These are phyloP conservation scores for Cytospora chrysosperma DNA, from an alignment of 2,329 filamentous ascomycete genomes.

Conservation along the genomic window DNA sequence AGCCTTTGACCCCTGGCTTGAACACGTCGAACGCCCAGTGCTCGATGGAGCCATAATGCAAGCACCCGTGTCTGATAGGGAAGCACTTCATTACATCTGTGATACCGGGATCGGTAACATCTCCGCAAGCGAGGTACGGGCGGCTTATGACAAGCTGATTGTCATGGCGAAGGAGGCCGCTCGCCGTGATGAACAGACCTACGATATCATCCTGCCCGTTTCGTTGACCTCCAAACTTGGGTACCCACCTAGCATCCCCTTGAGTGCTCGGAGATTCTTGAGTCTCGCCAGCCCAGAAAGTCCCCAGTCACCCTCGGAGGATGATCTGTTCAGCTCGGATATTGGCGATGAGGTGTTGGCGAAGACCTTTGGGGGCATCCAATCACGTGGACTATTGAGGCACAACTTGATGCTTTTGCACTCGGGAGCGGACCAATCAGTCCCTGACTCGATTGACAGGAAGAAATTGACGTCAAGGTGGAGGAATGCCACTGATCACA, in stretches of 20 bases:
- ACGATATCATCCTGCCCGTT: conserved; percentile 36
- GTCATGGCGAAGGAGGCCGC: conserved; percentile 35
- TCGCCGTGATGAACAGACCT: conserved; percentile 25
- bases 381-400: conserved; percentile 36
- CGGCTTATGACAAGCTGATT: conserved; percentile 40
- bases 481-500: conserved; percentile 40
- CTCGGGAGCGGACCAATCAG: conserved; percentile 46
- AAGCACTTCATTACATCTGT: conserved; percentile 46
- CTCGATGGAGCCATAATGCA: conserved; percentile 63
- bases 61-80: conserved; percentile 61
- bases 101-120: conserved; percentile 32
- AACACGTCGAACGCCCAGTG: conserved; percentile 38
- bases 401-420: conserved; percentile 43
- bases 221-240: conserved; percentile 31
- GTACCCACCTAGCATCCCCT: conserved; percentile 33
- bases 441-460: conserved; percentile 44
- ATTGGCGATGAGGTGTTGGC: conserved; percentile 48
- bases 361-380: conserved; percentile 54
- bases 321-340: conserved; percentile 67
- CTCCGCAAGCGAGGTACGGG: conserved; percentile 31
- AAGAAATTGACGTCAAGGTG: conserved; percentile 41
- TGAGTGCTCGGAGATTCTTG: conserved; percentile 32
- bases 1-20: conserved; percentile 30
- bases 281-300: conserved; percentile 50
- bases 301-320: conserved; percentile 51